Evolutionary conservation across 352 stramenopile genomes (phyloP).

Genomic region (Pythium sukuiense): DNA sequence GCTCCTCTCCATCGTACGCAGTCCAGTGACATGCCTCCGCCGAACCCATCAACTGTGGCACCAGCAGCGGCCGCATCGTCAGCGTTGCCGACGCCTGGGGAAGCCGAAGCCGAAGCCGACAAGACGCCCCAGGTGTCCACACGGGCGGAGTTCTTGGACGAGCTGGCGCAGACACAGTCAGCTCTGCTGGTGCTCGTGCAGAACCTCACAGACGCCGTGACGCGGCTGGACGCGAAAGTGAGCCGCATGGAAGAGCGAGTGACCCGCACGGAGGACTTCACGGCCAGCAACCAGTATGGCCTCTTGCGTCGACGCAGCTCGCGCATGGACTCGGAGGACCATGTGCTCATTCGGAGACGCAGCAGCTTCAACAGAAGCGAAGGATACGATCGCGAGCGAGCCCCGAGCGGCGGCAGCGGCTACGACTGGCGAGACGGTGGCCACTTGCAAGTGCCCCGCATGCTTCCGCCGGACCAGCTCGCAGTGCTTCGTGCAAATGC

Average conservation of each 20-base stretch:
- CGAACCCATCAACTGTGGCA: background rate
- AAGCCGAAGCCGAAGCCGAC: background rate
- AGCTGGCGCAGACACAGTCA: background rate
- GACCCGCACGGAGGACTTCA: background rate
- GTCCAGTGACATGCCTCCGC: background rate
- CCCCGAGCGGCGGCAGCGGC: background rate
- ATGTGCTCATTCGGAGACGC: background rate
- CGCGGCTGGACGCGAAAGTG: background rate
- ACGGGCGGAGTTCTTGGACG: background rate
- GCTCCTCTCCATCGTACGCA: background rate
- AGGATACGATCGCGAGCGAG: background rate
- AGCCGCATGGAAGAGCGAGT: slow-evolving; percentile 4
- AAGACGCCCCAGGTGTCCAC: background rate
- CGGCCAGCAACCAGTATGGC: background rate
- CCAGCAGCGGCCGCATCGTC: background rate
- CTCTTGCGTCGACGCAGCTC: slow-evolving; percentile 1
- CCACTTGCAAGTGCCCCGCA: slow-evolving; percentile 5
- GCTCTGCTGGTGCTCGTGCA: slow-evolving; percentile 5
- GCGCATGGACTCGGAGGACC: background rate
- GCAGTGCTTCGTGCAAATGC: slow-evolving; percentile 3
- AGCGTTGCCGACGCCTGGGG: background rate
- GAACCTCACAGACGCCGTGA: slow-evolving; percentile 2
- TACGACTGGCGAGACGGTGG: slow-evolving; percentile 9
- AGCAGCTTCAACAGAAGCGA: slow-evolving; percentile 2
- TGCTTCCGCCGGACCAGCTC: slow-evolving; percentile 14